A percentile compares a stretch with the other conserved stretches of the same genome.
Conservation (phyloP, 2,329 filamentous ascomycete species). For the Mollisiaceae sp. region DNA sequence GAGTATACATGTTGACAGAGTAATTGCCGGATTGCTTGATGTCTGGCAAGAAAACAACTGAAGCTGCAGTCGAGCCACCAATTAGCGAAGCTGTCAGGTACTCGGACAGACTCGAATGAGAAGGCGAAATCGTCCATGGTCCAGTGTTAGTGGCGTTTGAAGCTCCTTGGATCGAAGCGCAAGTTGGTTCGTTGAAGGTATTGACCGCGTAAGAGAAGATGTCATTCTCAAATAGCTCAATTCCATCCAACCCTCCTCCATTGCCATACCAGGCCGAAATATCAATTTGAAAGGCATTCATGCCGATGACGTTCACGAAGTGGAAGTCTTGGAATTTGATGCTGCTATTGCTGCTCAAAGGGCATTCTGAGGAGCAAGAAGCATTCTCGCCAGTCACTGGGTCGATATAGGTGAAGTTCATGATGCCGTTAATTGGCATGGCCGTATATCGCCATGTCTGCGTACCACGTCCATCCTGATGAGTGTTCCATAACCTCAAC, state of each 20-base stretch:
- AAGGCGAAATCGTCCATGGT: constrained; percentile 73
- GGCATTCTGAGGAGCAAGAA: constrained; percentile 82
- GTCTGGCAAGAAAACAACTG: constrained; percentile 81
- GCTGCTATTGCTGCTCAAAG: constrained; percentile 73
- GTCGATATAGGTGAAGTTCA: constrained; percentile 93
- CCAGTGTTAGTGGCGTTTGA: constrained; percentile 74
- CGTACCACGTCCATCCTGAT: constrained; percentile 81
- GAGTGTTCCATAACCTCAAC: constrained; percentile 86
- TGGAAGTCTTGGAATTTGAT: constrained; percentile 83
- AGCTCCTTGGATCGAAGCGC: constrained; percentile 66
- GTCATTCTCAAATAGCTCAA: constrained; percentile 86
- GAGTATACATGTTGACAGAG: constrained; percentile 88
- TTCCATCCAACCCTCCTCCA: constrained; percentile 83
- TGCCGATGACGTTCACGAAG: constrained; percentile 86
- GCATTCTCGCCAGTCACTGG: constrained; percentile 68
- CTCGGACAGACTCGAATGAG: constrained; percentile 71
- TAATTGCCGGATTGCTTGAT: constrained; percentile 92
- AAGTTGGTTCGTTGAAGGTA: constrained; percentile 86
- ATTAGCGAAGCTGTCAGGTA: constrained; percentile 76
- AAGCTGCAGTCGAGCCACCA: constrained; percentile 59
- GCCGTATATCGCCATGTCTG: constrained; percentile 88
- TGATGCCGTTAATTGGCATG: constrained; percentile 85
- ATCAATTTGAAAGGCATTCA: constrained; percentile 85
- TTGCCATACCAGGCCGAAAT: constrained; percentile 86
- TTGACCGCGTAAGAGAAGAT: constrained; percentile 85